Conservation (phyloP, 257 asterid species). For the Datura wrightii region DNA sequence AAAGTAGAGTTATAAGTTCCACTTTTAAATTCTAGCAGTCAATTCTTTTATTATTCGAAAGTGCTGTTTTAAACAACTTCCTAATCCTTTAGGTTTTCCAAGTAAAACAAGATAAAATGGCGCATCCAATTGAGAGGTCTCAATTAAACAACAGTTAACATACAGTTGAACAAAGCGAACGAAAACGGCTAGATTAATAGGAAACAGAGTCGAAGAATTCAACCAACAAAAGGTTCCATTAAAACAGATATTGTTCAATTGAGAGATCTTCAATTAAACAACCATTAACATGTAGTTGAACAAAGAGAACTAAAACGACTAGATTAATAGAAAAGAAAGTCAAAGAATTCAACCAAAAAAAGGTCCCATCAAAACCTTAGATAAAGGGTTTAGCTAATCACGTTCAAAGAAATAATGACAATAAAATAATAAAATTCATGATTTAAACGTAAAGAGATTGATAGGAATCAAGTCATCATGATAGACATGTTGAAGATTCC, state of each 20-base stretch:
- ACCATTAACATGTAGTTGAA: not conserved
- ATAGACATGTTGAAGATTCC: too few species aligned
- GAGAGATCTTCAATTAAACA: not conserved
- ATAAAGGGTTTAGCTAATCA: not conserved
- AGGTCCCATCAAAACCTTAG: not conserved
- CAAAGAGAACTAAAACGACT: not conserved
- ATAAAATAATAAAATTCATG: too few species aligned
- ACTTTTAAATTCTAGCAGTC: not conserved
- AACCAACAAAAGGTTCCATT: not conserved
- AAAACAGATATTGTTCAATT: not conserved
- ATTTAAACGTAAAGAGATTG: too few species aligned
- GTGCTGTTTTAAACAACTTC: not conserved
- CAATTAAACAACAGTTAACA: not conserved
- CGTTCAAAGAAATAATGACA: not conserved
- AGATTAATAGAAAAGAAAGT: not conserved
- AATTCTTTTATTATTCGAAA: too few species aligned
- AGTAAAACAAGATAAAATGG: not conserved
- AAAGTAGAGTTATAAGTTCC: not conserved
- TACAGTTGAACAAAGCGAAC: conserved; percentile 8
- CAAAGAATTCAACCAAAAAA: not conserved
- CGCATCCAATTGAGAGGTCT: not conserved
- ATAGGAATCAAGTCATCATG: too few species aligned
- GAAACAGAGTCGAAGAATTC: not conserved
- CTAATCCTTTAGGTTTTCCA: not conserved
- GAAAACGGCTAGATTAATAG: not conserved